phyloP scores from a whole-genome alignment of 2,329 filamentous ascomycete genomes.

The Pseudocercospora fijiensis region DNA sequence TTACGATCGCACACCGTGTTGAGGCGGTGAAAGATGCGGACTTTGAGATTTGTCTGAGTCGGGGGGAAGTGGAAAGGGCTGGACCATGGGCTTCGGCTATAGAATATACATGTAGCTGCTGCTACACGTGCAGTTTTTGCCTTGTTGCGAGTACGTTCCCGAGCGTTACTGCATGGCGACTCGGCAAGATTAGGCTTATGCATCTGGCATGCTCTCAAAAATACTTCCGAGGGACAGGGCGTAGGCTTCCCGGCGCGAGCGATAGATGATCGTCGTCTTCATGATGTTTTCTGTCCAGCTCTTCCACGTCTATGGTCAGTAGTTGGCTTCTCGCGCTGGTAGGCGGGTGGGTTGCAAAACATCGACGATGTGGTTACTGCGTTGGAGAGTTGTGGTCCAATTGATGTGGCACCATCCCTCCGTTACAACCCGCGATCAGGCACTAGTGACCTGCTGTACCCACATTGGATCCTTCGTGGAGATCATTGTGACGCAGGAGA shows the following conservation, averaged over 20 bases:
- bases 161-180: too few species aligned
- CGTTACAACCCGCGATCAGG: background rate
- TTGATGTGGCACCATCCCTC: background rate
- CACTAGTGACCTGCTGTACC: background rate
- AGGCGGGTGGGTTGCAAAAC: background rate
- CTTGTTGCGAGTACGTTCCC: too few species aligned
- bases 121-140: too few species aligned
- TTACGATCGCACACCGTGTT: background rate
- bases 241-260: too few species aligned
- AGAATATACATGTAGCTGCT: too few species aligned
- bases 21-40: background rate
- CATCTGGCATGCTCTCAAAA: too few species aligned
- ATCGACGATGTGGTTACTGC: background rate
- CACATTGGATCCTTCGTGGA: background rate
- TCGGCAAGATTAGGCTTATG: too few species aligned
- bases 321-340: too few species aligned
- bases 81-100: background rate
- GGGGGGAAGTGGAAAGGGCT: background rate
- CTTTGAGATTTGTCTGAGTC: background rate
- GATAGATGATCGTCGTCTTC: too few species aligned
- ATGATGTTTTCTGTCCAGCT: background rate
- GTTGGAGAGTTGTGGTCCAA: background rate
- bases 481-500: background rate
- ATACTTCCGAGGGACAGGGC: too few species aligned
- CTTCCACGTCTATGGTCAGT: background rate